Percentiles rank a stretch among this genome's conserved stretches.
Evolutionary conservation across 768 basidiomycete genomes (phyloP).

Genomic region (Suillus plorans): DNA sequence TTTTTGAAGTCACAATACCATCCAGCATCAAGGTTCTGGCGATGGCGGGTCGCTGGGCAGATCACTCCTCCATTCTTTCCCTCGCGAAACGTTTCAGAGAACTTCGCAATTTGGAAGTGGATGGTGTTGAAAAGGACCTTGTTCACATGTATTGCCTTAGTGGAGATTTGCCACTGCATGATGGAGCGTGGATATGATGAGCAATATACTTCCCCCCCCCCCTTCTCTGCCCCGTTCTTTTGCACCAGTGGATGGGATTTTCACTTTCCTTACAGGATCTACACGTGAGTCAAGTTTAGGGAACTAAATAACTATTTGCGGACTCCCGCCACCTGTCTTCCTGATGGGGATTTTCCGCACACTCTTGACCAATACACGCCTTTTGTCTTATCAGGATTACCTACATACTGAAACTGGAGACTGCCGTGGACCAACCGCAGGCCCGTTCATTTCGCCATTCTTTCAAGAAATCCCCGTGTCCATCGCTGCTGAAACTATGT

Average conservation of each 20-base stretch:
- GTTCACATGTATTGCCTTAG: background rate
- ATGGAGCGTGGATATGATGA: background rate
- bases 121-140: background rate
- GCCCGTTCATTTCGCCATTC: background rate
- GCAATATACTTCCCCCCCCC: background rate
- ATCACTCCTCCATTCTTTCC: slow-evolving; percentile 13
- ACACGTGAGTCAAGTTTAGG: background rate
- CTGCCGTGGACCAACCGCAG: background rate
- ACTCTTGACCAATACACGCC: background rate
- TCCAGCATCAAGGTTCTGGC: slow-evolving; percentile 12
- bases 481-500: background rate
- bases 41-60: slow-evolving; percentile 29
- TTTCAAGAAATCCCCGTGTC: background rate
- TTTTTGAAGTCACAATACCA: background rate
- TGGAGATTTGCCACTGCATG: background rate
- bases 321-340: background rate
- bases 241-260: background rate
- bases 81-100: slow-evolving; percentile 13
- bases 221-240: background rate
- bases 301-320: background rate
- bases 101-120: background rate
- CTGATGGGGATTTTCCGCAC: background rate
- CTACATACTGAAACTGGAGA: background rate
- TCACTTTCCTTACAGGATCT: background rate
- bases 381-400: background rate